These are phyloP conservation scores for Quercus bicolor DNA, from an alignment of 306 rosid genomes.

Conservation along the genomic window DNA sequence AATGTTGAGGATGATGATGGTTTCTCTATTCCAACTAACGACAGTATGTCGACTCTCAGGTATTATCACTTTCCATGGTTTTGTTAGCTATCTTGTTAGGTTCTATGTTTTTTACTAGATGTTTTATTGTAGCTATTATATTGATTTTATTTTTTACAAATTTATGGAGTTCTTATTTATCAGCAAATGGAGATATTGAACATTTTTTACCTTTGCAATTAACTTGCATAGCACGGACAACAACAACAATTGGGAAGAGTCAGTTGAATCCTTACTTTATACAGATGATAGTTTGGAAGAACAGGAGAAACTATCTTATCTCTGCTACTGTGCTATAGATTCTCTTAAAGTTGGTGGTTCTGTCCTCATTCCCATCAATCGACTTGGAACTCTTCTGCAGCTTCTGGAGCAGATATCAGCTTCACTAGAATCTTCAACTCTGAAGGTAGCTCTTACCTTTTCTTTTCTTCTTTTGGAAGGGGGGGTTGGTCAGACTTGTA, in stretches of 20 bases:
- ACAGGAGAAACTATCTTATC: conserved; percentile 52
- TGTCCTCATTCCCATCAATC: conserved; percentile 68
- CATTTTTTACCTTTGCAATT: background rate
- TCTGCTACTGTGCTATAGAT: conserved; percentile 57
- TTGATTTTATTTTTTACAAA: background rate
- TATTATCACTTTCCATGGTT: conserved; percentile 14
- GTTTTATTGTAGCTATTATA: background rate
- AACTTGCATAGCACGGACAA: background rate
- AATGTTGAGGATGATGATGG: conserved; percentile 37
- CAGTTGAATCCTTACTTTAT: conserved; percentile 26
- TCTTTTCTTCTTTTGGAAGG: background rate
- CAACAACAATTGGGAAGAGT: conserved; percentile 33
- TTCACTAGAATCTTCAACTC: conserved; percentile 50
- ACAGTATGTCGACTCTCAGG: conserved; percentile 35
- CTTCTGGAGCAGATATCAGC: conserved; percentile 70
- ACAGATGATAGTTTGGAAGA: conserved; percentile 57
- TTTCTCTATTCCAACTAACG: conserved; percentile 15
- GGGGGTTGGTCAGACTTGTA: too few relatives aligned
- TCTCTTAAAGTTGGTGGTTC: conserved; percentile 74
- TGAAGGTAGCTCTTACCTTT: conserved; percentile 43
- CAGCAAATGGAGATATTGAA: background rate
- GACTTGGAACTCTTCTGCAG: conserved; percentile 60
- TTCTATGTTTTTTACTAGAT: background rate
- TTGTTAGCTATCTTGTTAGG: conserved; percentile 9
- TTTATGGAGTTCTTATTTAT: background rate